Base-by-base conservation (phyloP, 1,139 yeast species). In the Candida sp. region DNA sequence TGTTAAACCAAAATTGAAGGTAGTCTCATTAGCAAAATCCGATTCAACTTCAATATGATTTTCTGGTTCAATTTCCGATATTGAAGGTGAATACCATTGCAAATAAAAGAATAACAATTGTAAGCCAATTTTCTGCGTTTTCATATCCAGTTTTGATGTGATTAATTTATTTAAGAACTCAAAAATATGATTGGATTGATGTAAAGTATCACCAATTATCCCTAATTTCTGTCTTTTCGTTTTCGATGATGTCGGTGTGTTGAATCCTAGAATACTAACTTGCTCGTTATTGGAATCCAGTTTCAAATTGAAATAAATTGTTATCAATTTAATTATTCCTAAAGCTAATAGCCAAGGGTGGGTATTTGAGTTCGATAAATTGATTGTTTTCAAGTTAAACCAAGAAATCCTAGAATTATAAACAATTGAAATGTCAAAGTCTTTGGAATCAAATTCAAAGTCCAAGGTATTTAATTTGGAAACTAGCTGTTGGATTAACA, bases 311-410 rank as follows among this genome's bases (percentile, higher is more conserved):
- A 61, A 72, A 45, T 60, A 73, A 1, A 65, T 46, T 3, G 45
- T 40, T 1, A 71, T 36, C 5, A 71, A 45, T 37, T 56, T 63
- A 2, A 64, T 41, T 5, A 66, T 36, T 0, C 77, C 78, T 5
- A 53, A 41, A 6, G 55, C 45, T 15, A 64, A 44, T 7, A 72
- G 53, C 79, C 78, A 73, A 0, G 69, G 58, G 19, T 54, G 55
- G 36, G 45, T 39, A 21, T 56, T 55, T 8, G 48, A 45, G 1
- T 63, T 51, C 4, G 43, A 45, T 27, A 71, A 50, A 32, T 52
- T 56, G 3, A 69, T 48, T 6, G 64, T 52, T 7, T 51, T 57
- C 6, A 65, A 50, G 21, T 51, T 50, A 44, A 68, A 70, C 74
- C 75, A 66, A 6, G 56, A 47, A 6, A 34, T 22, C 5, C 52